phyloP scores from a whole-genome alignment of 176 grass and related monocot genomes.

The Saccharum spontaneum region DNA sequence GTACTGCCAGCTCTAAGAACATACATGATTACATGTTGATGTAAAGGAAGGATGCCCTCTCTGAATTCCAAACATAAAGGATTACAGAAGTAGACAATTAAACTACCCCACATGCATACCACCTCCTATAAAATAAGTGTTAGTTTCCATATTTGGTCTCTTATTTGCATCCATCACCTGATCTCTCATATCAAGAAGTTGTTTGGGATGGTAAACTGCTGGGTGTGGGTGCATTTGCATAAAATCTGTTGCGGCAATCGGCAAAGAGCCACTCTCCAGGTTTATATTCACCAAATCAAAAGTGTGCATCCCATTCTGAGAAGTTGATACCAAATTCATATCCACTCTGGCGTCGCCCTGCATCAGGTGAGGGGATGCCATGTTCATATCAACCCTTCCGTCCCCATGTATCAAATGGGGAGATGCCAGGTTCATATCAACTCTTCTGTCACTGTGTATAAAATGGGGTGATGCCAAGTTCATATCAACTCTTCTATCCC shows the following conservation, averaged over 20 bases:
- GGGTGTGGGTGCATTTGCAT: slow-evolving; percentile 66
- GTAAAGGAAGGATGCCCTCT: slow-evolving; percentile 20
- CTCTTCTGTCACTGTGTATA: slow-evolving; percentile 34
- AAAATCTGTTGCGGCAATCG: slow-evolving; percentile 58
- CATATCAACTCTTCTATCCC: slow-evolving; percentile 54
- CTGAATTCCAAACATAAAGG: slow-evolving; percentile 9
- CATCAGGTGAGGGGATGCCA: slow-evolving; percentile 44
- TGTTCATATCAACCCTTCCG: slow-evolving; percentile 59
- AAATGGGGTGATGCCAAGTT: slow-evolving; percentile 37
- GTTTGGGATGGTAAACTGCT: slow-evolving; percentile 52
- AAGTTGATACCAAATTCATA: slow-evolving; percentile 59
- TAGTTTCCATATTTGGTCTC: slow-evolving; percentile 59
- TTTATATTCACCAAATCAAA: slow-evolving; percentile 61
- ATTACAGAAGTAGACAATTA: slow-evolving; percentile 36
- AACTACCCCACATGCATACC: slow-evolving; percentile 65
- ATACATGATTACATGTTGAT: slow-evolving; percentile 45
- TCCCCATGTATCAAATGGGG: slow-evolving; percentile 48
- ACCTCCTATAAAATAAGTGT: slow-evolving; percentile 58
- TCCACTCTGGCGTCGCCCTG: slow-evolving; percentile 47
- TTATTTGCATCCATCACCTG: slow-evolving; percentile 61
- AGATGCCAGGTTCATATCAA: slow-evolving; percentile 41
- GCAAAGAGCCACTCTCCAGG: slow-evolving; percentile 50
- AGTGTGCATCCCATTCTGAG: slow-evolving; percentile 46
- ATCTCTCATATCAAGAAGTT: slow-evolving; percentile 51
- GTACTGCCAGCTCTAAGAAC: slow-evolving; percentile 50